phyloP scores from a whole-genome alignment of 129 eudicot genomes.

The sunflower (Helianthus annuus) region HanXRQr2.0-SUNRISE NC_035438.2:43626785-43627284 shows the following conservation, averaged over 20 bases:
- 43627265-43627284: not conserved
- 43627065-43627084: not conserved
- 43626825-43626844: constrained; percentile 74
- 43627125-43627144: constrained; percentile 75
- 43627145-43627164: constrained; percentile 90
- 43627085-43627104: constrained; percentile 84
- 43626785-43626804: constrained; percentile 14
- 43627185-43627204: constrained; percentile 96
- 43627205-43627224: too few species aligned
- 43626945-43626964: constrained; percentile 94
- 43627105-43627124: constrained; percentile 85
- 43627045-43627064: not conserved
- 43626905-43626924: constrained; percentile 88
- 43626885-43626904: constrained; percentile 91
- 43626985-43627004: constrained; percentile 89
- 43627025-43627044: not conserved
- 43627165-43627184: constrained; percentile 87
- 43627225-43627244: too few species aligned
- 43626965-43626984: constrained; percentile 96
- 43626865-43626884: constrained; percentile 90
- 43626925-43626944: constrained; percentile 83
- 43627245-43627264: not conserved
- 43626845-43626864: constrained; percentile 83
- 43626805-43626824: constrained; percentile 20
- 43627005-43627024: not conserved